A percentile compares a stretch with the other conserved stretches of the same genome.
phyloP scores from a whole-genome alignment of 805 yeast genomes.

The Metschnikowia kofuensis region DNA sequence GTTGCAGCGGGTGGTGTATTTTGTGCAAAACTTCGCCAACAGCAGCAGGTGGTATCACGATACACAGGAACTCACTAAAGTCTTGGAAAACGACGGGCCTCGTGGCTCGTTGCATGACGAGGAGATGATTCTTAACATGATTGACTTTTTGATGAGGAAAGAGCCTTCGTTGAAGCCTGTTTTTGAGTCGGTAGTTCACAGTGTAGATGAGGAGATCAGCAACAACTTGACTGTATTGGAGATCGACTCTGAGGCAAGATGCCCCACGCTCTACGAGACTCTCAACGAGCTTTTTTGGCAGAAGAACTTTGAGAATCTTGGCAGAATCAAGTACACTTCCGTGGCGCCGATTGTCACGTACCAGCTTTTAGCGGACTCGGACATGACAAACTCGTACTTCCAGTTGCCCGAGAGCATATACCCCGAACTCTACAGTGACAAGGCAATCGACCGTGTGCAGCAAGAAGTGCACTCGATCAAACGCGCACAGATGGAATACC shows the following conservation, averaged over 20 bases:
- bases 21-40: slow-evolving; percentile 10
- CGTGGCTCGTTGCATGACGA: slow-evolving; percentile 19
- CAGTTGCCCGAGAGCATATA: slow-evolving; percentile 29
- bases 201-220: slow-evolving; percentile 23
- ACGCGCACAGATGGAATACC: slow-evolving; percentile 19
- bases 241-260: slow-evolving; percentile 30
- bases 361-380: slow-evolving; percentile 28
- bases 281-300: slow-evolving; percentile 39
- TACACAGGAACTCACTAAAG: slow-evolving; percentile 17
- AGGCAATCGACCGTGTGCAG: slow-evolving; percentile 19
- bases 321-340: slow-evolving; percentile 25
- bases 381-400: slow-evolving; percentile 20
- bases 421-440: slow-evolving; percentile 33
- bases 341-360: slow-evolving; percentile 33
- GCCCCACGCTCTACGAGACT: slow-evolving; percentile 27
- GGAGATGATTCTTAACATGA: slow-evolving; percentile 20
- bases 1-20: slow-evolving; percentile 24
- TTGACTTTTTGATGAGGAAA: slow-evolving; percentile 15
- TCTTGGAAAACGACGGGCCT: slow-evolving; percentile 21
- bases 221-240: slow-evolving; percentile 29
- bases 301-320: slow-evolving; percentile 26
- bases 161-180: slow-evolving; percentile 16
- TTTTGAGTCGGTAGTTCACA: slow-evolving; percentile 28
- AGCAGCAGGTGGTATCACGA: slow-evolving; percentile 21
- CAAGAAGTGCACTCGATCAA: slow-evolving; percentile 19